Conservation (phyloP, 371 early-diverging fungal species). For the Actinomortierella wolfii region DNA sequence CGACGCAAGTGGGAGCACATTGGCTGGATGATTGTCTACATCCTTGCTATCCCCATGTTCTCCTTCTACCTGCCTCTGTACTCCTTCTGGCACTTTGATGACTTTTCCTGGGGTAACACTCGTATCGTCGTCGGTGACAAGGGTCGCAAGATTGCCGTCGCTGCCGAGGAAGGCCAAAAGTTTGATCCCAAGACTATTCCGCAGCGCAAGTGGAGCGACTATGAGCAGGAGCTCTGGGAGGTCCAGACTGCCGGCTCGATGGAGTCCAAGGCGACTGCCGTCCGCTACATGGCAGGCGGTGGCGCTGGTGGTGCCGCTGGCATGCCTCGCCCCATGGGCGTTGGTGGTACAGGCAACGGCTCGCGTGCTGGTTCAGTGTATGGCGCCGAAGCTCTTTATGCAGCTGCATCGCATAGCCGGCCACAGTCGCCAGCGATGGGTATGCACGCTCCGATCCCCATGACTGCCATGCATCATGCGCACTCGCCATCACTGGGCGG, state of each 20-base stretch:
- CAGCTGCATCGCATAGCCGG: slow-evolving; percentile 16
- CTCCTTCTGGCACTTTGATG: slow-evolving; percentile 97
- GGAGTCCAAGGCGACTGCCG: slow-evolving; percentile 49
- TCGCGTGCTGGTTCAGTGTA: slow-evolving; percentile 30
- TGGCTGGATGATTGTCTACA: slow-evolving; percentile 96
- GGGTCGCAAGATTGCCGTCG: slow-evolving; percentile 63
- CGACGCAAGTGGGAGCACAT: slow-evolving; percentile 94
- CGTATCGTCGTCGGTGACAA: slow-evolving; percentile 84
- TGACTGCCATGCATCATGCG: too few relatives aligned
- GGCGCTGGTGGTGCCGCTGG: slow-evolving; percentile 3
- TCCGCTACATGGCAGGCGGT: neutral
- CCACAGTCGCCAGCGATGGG: slow-evolving; percentile 42
- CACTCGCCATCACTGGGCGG: too few relatives aligned
- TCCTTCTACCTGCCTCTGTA: slow-evolving; percentile 84
- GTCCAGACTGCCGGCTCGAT: slow-evolving; percentile 60
- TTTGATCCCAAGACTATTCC: slow-evolving; percentile 91
- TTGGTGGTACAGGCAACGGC: slow-evolving; percentile 3
- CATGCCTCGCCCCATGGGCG: slow-evolving; percentile 3
- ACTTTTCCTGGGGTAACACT: slow-evolving; percentile 98
- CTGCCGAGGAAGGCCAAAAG: slow-evolving; percentile 66
- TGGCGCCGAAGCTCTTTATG: slow-evolving; percentile 6
- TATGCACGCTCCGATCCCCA: neutral
- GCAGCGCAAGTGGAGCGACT: slow-evolving; percentile 88
- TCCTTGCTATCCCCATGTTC: slow-evolving; percentile 85
- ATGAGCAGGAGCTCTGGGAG: slow-evolving; percentile 82